Evolutionary conservation across 495 filamentous ascomycete genomes (phyloP).

Genomic region (Xylaria bambusicola): DNA sequence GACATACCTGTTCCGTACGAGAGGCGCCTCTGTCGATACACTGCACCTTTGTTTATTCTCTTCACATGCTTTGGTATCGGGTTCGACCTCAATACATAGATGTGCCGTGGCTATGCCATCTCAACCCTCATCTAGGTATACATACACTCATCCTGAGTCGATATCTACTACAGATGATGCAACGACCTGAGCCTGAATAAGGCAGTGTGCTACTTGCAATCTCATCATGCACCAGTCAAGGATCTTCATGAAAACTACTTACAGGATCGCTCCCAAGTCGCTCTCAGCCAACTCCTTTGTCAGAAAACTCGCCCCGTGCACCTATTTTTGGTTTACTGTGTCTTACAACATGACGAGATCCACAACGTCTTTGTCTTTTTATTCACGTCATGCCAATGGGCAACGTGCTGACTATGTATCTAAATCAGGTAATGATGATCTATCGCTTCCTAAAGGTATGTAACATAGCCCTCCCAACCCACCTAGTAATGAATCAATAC

Average conservation of each 20-base stretch:
- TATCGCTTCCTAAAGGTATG: constrained; percentile 91
- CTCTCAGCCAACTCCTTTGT: constrained; percentile 4
- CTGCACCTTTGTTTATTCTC: too few relatives aligned
- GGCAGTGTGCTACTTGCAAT: too few relatives aligned
- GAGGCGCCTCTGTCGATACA: not conserved
- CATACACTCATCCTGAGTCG: not conserved
- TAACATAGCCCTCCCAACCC: constrained; percentile 9
- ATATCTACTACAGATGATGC: not conserved
- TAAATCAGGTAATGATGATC: constrained; percentile 75
- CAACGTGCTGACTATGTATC: constrained; percentile 26
- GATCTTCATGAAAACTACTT: not conserved
- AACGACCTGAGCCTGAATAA: not conserved
- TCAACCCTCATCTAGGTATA: not conserved
- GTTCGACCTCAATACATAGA: too few relatives aligned
- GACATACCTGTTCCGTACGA: not conserved
- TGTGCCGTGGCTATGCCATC: not conserved
- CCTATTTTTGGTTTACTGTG: not conserved
- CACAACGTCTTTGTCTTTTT: not conserved
- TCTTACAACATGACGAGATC: constrained; percentile 1
- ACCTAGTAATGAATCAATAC: not conserved
- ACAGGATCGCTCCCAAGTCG: not conserved
- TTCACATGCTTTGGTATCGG: too few relatives aligned
- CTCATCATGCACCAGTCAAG: not conserved
- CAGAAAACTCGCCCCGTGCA: not conserved
- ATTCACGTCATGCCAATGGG: too few relatives aligned